A percentile compares a stretch with the other conserved stretches of the same genome.
These are phyloP conservation scores for Russula earlei DNA, from an alignment of 768 basidiomycete species.

Conservation along the genomic window DNA sequence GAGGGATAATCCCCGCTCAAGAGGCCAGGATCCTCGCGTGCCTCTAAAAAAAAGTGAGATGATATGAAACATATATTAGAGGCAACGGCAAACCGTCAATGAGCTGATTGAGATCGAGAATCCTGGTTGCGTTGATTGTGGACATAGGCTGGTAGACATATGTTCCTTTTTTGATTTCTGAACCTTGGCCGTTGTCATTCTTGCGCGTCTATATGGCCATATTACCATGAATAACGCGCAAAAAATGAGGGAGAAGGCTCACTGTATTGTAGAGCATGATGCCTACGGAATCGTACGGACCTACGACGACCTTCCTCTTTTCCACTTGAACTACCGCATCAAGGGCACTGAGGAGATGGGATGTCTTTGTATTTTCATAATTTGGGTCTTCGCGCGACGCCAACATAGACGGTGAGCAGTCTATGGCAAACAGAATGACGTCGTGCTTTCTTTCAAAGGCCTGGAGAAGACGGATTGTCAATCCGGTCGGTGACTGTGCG, in stretches of 20 bases:
- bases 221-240: neutral
- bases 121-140: constrained; percentile 69
- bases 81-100: constrained; percentile 51
- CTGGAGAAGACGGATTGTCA: constrained; percentile 27
- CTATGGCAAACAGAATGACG: constrained; percentile 91
- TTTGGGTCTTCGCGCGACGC: constrained; percentile 52
- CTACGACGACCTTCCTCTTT: constrained; percentile 82
- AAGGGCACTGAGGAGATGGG: constrained; percentile 69
- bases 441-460: constrained; percentile 68
- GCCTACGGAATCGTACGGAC: constrained; percentile 84
- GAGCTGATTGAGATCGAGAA: constrained; percentile 68
- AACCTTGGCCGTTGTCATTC: constrained; percentile 30
- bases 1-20: constrained; percentile 59
- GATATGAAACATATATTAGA: neutral
- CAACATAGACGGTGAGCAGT: constrained; percentile 89
- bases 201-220: constrained; percentile 25
- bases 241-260: constrained; percentile 25
- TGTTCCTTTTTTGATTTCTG: constrained; percentile 61
- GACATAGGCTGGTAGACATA: constrained; percentile 69
- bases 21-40: constrained; percentile 51
- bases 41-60: constrained; percentile 35
- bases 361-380: constrained; percentile 59
- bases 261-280: constrained; percentile 92
- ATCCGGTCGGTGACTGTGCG: neutral
- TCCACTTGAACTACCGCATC: constrained; percentile 79